Conservation (phyloP, 2,329 filamentous ascomycete species). For the Claviceps sp. region DNA sequence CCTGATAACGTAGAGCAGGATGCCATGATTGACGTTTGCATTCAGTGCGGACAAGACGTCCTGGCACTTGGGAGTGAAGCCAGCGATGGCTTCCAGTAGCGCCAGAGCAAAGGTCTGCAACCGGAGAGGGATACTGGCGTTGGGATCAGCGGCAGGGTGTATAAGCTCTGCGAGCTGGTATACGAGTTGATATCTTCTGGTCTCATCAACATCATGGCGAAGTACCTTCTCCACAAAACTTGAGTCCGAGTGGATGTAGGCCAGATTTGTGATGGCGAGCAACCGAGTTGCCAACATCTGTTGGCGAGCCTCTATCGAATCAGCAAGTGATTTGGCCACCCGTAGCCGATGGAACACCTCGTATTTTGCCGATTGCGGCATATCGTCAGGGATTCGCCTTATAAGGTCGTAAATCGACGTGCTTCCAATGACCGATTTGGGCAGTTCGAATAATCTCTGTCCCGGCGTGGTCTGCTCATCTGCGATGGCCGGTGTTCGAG, state of each 20-base stretch:
- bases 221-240: constrained; percentile 79
- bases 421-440: constrained; percentile 39
- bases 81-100: constrained; percentile 73
- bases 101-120: constrained; percentile 73
- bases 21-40: constrained; percentile 90
- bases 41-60: constrained; percentile 88
- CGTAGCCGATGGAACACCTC: constrained; percentile 76
- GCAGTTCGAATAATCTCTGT: constrained; percentile 51
- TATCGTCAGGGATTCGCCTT: constrained; percentile 40
- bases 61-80: constrained; percentile 58
- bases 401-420: constrained; percentile 44
- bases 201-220: constrained; percentile 79
- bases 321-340: constrained; percentile 65
- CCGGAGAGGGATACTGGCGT: constrained; percentile 54
- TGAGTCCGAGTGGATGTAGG: constrained; percentile 73
- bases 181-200: constrained; percentile 73
- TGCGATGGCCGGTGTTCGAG: constrained; percentile 25
- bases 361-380: constrained; percentile 64
- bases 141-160: constrained; percentile 62
- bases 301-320: constrained; percentile 52
- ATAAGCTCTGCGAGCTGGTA: constrained; percentile 89
- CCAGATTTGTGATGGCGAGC: constrained; percentile 78
- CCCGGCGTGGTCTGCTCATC: constrained; percentile 25
- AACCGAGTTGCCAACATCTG: constrained; percentile 69
- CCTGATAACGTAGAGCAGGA: constrained; percentile 82